phyloP scores from a whole-genome alignment of 441 rosid genomes.

The Pelargonium myrrhifolium region DNA sequence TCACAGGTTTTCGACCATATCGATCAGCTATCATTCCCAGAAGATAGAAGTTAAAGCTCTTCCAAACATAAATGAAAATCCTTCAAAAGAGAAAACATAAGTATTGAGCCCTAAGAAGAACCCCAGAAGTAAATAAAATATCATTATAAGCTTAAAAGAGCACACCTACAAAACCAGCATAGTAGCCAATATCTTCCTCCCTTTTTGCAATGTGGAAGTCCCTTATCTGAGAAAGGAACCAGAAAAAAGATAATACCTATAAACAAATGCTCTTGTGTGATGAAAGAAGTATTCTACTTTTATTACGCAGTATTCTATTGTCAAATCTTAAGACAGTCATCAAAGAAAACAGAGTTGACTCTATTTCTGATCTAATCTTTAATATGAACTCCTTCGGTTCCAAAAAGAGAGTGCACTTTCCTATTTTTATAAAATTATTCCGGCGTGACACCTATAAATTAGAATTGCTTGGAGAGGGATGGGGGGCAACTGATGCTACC shows the following conservation, averaged over 20 bases:
- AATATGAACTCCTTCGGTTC: no score
- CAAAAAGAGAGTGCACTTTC: no score
- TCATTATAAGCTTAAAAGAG: neutral
- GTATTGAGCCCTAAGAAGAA: slow-evolving; percentile 1
- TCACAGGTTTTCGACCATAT: slow-evolving; percentile 42
- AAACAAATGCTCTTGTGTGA: no score
- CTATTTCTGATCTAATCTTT: no score
- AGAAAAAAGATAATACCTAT: neutral
- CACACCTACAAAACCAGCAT: slow-evolving; percentile 56
- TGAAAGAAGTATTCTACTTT: no score
- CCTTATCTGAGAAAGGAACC: slow-evolving; percentile 28
- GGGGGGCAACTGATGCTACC: no score
- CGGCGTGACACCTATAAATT: no score
- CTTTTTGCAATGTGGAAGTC: slow-evolving; percentile 44
- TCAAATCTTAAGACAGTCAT: no score
- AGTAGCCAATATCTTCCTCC: slow-evolving; percentile 56
- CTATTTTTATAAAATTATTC: no score
- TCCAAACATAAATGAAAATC: slow-evolving; percentile 46
- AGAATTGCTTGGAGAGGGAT: no score
- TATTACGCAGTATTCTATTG: no score
- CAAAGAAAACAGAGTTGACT: no score
- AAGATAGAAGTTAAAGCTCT: slow-evolving; percentile 41
- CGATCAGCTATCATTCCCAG: slow-evolving; percentile 43
- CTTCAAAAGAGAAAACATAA: slow-evolving; percentile 22
- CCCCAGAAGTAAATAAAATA: neutral